Conservation (phyloP, 306 rosid genomes). For the Sechiopsis laciniata region DNA sequence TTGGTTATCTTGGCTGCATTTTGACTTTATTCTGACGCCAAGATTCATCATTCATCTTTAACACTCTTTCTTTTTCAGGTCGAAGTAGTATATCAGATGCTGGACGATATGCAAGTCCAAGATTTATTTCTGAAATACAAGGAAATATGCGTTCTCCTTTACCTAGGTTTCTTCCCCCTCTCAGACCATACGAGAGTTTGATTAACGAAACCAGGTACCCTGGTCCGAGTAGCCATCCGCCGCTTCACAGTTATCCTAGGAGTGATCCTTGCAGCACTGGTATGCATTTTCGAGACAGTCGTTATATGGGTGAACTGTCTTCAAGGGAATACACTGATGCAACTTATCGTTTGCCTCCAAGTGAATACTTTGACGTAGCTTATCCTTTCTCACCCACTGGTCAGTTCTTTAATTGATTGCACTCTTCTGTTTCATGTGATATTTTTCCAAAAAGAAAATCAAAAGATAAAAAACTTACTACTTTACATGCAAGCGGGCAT, state of each 20-base stretch:
- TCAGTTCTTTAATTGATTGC: conserved; percentile 16
- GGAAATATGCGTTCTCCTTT: conserved; percentile 25
- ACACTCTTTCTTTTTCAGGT: conserved; percentile 6
- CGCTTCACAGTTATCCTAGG: conserved; percentile 9
- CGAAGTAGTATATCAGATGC: neutral
- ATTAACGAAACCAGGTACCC: conserved; percentile 16
- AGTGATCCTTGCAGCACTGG: conserved; percentile 23
- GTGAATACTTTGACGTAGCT: conserved; percentile 9
- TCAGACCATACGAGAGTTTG: neutral
- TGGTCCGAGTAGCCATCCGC: conserved; percentile 17
- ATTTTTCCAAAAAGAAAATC: neutral
- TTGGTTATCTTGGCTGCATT: neutral
- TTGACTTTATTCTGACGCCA: neutral
- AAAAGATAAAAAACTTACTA: neutral
- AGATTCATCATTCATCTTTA: neutral
- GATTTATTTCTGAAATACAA: conserved; percentile 27
- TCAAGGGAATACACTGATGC: conserved; percentile 8
- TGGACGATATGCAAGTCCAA: conserved; percentile 21
- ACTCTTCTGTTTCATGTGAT: neutral
- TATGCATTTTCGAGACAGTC: conserved; percentile 18
- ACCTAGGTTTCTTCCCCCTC: conserved; percentile 20
- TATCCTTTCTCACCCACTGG: conserved; percentile 22
- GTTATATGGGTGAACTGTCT: neutral
- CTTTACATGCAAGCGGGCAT: neutral
- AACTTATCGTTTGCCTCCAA: neutral